Evolutionary conservation across 139 green algal genomes (phyloP).

Genomic region (Raphidocelis subcapitata): DNA sequence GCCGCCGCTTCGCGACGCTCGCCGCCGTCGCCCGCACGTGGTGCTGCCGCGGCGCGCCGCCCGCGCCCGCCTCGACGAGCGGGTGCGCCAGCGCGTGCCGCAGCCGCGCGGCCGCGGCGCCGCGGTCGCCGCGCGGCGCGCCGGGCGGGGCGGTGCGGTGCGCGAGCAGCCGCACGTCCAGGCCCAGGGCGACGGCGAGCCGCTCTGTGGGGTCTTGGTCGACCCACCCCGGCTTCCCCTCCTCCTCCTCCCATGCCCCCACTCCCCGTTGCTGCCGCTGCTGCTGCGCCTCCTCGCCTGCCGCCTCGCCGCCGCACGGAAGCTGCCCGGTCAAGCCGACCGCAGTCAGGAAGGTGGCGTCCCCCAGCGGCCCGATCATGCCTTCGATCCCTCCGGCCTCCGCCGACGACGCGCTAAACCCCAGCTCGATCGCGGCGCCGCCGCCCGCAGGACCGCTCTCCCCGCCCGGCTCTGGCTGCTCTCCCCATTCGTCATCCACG

Average conservation of each 20-base stretch:
- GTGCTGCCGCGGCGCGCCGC: slow-evolving; percentile 11
- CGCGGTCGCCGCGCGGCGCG: neutral
- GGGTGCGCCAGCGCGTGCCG: slow-evolving; percentile 25
- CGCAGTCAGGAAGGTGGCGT: slow-evolving; percentile 23
- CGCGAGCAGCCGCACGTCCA: slow-evolving; percentile 19
- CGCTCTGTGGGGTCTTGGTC: slow-evolving; percentile 29
- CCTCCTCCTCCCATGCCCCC: no score
- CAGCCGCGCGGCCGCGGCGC: neutral
- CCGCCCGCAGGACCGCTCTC: neutral
- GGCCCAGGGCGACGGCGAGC: slow-evolving; percentile 14
- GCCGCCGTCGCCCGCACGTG: slow-evolving; percentile 6
- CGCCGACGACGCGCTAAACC: no score
- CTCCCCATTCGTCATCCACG: no score
- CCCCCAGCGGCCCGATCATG: neutral
- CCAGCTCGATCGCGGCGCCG: neutral
- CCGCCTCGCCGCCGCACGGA: neutral
- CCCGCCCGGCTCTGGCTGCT: neutral
- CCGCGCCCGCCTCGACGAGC: slow-evolving; percentile 17
- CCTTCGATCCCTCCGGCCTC: no score
- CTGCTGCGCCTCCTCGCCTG: no score
- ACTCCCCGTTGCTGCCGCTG: no score
- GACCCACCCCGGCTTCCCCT: no score
- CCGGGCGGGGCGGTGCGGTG: slow-evolving; percentile 1
- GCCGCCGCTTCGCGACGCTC: slow-evolving; percentile 7
- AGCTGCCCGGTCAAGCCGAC: neutral